Evolutionary conservation across 2,329 filamentous ascomycete genomes (phyloP), one percentile per base, ranked within the genome.

Genomic region (Lachnellula suecica): DNA sequence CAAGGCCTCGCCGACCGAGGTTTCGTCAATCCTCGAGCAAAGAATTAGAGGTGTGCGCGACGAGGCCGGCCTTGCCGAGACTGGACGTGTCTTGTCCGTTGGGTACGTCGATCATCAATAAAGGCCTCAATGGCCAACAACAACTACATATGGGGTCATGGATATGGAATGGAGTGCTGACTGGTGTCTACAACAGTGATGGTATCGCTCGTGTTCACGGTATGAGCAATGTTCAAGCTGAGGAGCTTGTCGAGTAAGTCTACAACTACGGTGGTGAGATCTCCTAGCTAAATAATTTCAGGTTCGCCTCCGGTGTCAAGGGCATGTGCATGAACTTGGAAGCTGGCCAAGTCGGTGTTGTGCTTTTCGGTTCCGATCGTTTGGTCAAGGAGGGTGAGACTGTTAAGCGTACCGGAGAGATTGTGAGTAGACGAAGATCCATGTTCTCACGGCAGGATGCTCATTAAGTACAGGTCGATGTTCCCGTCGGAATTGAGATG

Each of bases 301-400:
- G 92, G 84, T 99, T 99, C 83, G 91, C 94, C 71, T 99, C 94
- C 65, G 94, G 94, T 77, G 94, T 97, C 79, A 97, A 97, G 88
- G 94, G 94, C 78, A 99, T 99, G 94, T 97, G 93, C 90, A 97
- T 99, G 93, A 99, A 99, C 89, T 87, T 99, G 79, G 94, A 99
- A 83, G 94, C 94, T 78, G 94, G 94, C 77, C 94, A 97, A 81
- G 94, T 99, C 81, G 94, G 94, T 96, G 92, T 99, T 72, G 94
- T 99, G 85, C 85, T 99, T 73, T 99, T 99, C 85, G 94, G 94
- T 87, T 97, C 94, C 73, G 94, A 99, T 82, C 92, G 94, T 92
- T 85, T 97, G 70, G 94, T 99, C 86, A 94, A 91, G 84, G 94
- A 99, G 81, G 94, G 94, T 73, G 93, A 99, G 85, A 93, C 89